phyloP scores from a whole-genome alignment of 345 rosid species.

The Citrus sinensis region DVS_A1.0 CM039169.1:29226001-29226500 shows the following conservation, averaged over 20 bases:
- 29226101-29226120: neutral
- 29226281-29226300: conserved; percentile 83
- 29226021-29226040: neutral
- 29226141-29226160: neutral
- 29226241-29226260: conserved; percentile 49
- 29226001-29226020: neutral
- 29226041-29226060: no score
- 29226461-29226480: conserved; percentile 39
- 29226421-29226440: conserved; percentile 61
- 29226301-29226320: conserved; percentile 67
- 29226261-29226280: conserved; percentile 87
- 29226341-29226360: conserved; percentile 86
- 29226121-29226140: neutral
- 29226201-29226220: neutral
- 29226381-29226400: conserved; percentile 58
- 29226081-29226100: neutral
- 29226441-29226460: conserved; percentile 45
- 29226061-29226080: neutral
- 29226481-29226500: conserved; percentile 60
- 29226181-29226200: neutral
- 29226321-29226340: conserved; percentile 57
- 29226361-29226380: conserved; percentile 65
- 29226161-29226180: neutral
- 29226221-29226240: conserved; percentile 66
- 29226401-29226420: conserved; percentile 72